Base-by-base conservation (phyloP, 1,139 yeast species). In the Protomyces pachydermus region DNA sequence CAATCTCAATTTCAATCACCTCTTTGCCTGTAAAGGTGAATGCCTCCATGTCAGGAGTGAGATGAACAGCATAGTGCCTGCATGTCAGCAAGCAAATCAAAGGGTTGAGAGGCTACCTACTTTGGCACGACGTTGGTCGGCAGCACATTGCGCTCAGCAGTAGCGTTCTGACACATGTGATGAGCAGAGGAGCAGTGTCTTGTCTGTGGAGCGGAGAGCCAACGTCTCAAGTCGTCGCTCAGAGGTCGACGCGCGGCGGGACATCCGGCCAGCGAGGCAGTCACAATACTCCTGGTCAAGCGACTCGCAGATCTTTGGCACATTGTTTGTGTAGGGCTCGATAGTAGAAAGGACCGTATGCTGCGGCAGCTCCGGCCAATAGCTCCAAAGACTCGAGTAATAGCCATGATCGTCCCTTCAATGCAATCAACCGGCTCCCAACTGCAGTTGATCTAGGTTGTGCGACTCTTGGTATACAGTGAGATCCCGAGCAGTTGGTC, bases 11-110 rank as follows among this genome's bases (percentile, higher is more conserved):
- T 61, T 67, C 66, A n/a, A 67, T 67, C 66, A 79, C 79, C 66
- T 84, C 87, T 46, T 76, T 76, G 69, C 96, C 96, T 56, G 79
- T 78, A 72, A 84, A 90, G 67, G 84, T 86, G 80, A 87, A 88
- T 58, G 83, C 82, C 65, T 80, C 81, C 70, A 89, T 84, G 70
- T 84, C 79, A 48, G 96, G 96, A 72, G 88, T 93, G 70, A 90
- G 78, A 53, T 83, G 81, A 69, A 89, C 76, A 68, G 83, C 82
- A 74, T 89, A 89, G 74, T 87, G 88, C 28, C 60, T 61, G 20
- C 8, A 5, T 25, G 12, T 42, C 18, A 16, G 48, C 18, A n/a
- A 18, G 12, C 3, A 3, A 2, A 20, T 20, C 2, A 20, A 2
- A 16, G 16, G 8, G 23, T 42, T 10, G 16, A 18, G 18, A 28